A percentile compares a stretch with the other conserved stretches of the same genome.
Conservation (phyloP, 2,329 filamentous ascomycete species). For the Sordariomycetes sp. region DNA sequence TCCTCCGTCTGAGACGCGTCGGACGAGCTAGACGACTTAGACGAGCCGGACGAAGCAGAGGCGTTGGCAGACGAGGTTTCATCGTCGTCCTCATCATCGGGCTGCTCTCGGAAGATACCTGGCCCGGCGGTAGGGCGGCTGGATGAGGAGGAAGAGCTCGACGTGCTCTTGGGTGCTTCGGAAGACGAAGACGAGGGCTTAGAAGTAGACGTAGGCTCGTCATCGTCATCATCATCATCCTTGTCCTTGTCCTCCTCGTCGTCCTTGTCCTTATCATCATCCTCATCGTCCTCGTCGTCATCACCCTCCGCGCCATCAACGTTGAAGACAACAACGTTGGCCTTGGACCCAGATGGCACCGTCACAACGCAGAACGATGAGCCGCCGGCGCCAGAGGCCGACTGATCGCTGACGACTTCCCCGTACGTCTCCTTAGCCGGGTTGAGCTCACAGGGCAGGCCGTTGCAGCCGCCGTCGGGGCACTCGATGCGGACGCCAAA, state of each 20-base stretch:
- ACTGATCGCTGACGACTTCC: conserved; percentile 40
- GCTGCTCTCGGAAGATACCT: conserved; percentile 41
- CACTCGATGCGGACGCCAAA: conserved; percentile 63
- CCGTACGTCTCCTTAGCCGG: conserved; percentile 41
- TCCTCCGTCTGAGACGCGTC: not conserved
- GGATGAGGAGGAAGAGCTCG: conserved; percentile 9
- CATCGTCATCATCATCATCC: conserved; percentile 7
- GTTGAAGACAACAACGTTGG: conserved; percentile 51
- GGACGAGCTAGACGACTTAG: conserved; percentile 6
- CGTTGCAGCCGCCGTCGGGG: conserved; percentile 50
- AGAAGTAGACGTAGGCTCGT: conserved; percentile 15
- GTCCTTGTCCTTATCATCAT: conserved; percentile 5
- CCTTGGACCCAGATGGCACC: conserved; percentile 50
- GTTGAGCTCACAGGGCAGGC: conserved; percentile 62
- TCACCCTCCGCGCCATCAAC: conserved; percentile 26
- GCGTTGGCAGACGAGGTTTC: not conserved
- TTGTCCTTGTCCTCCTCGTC: conserved; percentile 7
- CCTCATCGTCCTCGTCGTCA: not conserved
- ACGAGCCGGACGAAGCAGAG: not conserved
- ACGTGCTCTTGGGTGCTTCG: conserved; percentile 7
- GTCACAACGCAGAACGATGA: conserved; percentile 67
- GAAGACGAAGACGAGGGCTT: conserved; percentile 11
- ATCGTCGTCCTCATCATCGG: conserved; percentile 13
- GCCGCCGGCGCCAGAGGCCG: conserved; percentile 49
- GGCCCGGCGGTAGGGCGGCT: conserved; percentile 18